Evolutionary conservation across 192 early-diverging fungal species (phyloP).

Genomic region (Linnemannia exigua): DNA sequence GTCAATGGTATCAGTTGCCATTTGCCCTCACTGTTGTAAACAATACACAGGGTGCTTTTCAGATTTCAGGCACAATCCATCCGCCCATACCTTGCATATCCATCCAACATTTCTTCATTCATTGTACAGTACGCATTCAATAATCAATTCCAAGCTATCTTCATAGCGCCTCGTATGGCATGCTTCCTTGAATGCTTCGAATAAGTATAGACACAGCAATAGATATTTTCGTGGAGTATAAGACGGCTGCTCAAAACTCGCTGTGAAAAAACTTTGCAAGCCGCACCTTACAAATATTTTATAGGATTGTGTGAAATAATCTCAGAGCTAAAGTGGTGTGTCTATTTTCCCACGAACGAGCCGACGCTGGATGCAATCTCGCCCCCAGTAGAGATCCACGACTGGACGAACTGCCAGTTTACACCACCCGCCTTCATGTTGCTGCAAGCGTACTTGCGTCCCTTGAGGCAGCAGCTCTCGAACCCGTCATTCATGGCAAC

Average conservation of each 20-base stretch:
- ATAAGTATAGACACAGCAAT: not conserved
- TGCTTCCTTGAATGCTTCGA: too few species aligned
- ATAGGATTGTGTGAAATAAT: not conserved
- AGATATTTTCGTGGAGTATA: not conserved
- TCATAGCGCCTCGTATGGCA: too few species aligned
- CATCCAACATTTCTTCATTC: too few species aligned
- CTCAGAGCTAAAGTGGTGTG: slow-evolving; percentile 9
- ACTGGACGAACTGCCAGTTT: slow-evolving; percentile 26
- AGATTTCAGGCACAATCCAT: too few species aligned
- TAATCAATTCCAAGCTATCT: too few species aligned
- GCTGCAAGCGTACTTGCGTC: slow-evolving; percentile 30
- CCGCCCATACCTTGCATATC: too few species aligned
- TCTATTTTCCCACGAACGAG: not conserved
- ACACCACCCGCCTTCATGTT: slow-evolving; percentile 26
- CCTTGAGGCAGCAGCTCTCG: slow-evolving; percentile 26
- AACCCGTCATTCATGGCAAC: slow-evolving; percentile 27
- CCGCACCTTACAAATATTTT: slow-evolving; percentile 18
- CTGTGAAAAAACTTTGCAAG: slow-evolving; percentile 8
- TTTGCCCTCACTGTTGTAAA: too few species aligned
- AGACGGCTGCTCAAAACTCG: not conserved
- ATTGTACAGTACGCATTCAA: too few species aligned
- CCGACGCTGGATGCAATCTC: slow-evolving; percentile 13
- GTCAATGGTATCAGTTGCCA: too few species aligned
- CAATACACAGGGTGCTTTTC: too few species aligned
- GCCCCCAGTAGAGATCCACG: slow-evolving; percentile 17